Conservation (phyloP, 1,139 yeast genomes). For the Saccharomycopsis phalli region DNA sequence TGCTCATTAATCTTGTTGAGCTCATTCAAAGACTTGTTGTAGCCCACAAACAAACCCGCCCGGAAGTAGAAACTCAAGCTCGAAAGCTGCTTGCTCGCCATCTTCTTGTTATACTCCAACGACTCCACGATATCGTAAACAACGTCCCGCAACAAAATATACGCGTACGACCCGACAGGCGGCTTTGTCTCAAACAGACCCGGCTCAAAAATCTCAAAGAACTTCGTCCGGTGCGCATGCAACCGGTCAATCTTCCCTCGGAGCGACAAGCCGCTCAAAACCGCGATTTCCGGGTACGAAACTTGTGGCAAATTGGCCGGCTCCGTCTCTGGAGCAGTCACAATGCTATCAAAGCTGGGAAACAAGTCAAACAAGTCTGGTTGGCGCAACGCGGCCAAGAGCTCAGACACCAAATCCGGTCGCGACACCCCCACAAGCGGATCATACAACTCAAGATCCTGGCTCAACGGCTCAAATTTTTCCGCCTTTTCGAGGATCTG, state of each 20-base stretch:
- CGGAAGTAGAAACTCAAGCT: slow-evolving; percentile 69
- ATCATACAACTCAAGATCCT: slow-evolving; percentile 15
- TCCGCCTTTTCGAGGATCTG: slow-evolving; percentile 40
- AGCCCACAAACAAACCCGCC: slow-evolving; percentile 65
- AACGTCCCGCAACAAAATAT: slow-evolving; percentile 65
- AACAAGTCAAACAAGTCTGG: slow-evolving; percentile 29
- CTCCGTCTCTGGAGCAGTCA: slow-evolving; percentile 23
- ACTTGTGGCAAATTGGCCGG: slow-evolving; percentile 38
- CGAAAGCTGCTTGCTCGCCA: slow-evolving; percentile 76
- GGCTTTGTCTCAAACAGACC: slow-evolving; percentile 66
- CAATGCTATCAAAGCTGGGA: slow-evolving; percentile 25
- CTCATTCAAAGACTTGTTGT: slow-evolving; percentile 76
- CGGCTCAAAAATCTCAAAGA: slow-evolving; percentile 58
- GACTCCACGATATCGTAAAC: slow-evolving; percentile 66
- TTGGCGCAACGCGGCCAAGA: slow-evolving; percentile 45
- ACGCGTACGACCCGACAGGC: slow-evolving; percentile 45
- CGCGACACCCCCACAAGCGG: slow-evolving; percentile 19
- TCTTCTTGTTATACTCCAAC: slow-evolving; percentile 81
- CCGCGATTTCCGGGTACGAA: slow-evolving; percentile 22
- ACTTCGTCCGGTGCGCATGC: slow-evolving; percentile 50
- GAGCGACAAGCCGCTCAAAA: not conserved
- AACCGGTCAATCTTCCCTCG: slow-evolving; percentile 38
- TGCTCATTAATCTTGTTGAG: slow-evolving; percentile 36
- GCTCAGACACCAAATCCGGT: slow-evolving; percentile 35
- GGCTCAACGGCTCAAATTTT: slow-evolving; percentile 27